A percentile compares a stretch with the other conserved stretches of the same genome.
Evolutionary conservation across 1,139 yeast genomes (phyloP).

Genomic region (Lodderomyces orthopsilosis): DNA sequence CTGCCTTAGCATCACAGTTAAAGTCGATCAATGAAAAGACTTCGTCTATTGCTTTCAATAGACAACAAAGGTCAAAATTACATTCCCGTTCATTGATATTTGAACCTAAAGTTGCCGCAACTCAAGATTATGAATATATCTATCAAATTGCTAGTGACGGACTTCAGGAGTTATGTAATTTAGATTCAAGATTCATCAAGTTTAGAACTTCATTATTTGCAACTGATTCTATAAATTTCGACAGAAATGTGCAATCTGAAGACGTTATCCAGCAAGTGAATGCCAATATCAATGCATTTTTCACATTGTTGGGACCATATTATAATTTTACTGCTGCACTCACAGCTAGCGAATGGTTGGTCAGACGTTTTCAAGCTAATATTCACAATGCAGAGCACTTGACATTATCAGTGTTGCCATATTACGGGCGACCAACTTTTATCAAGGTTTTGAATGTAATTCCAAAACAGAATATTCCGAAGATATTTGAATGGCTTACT

Average conservation of each 20-base stretch:
- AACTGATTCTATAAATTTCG: conserved; percentile 73
- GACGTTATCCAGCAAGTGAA: conserved; percentile 76
- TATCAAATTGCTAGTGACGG: conserved; percentile 75
- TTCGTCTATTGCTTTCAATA: conserved; percentile 76
- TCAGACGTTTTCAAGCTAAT: conserved; percentile 87
- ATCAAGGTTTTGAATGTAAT: conserved; percentile 70
- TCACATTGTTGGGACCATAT: conserved; percentile 71
- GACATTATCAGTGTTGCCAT: conserved; percentile 71
- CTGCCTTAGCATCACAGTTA: conserved; percentile 77
- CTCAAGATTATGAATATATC: conserved; percentile 87
- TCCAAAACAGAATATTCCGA: conserved; percentile 63
- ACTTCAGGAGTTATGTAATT: conserved; percentile 61
- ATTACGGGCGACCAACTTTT: conserved; percentile 70
- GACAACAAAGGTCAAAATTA: conserved; percentile 80
- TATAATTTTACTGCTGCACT: conserved; percentile 74
- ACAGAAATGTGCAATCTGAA: conserved; percentile 72
- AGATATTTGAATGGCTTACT: conserved; percentile 67
- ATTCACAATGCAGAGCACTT: conserved; percentile 73
- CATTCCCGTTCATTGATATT: conserved; percentile 87
- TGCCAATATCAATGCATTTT: conserved; percentile 69
- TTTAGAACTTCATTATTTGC: conserved; percentile 76
- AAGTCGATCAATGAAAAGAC: conserved; percentile 65
- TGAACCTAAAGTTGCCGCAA: conserved; percentile 83
- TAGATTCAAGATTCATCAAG: conserved; percentile 72
- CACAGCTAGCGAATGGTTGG: conserved; percentile 90